A percentile compares a stretch with the other conserved stretches of the same genome.
Conservation (phyloP, 306 rosid species). For the Cucurbita argyrosperma region DNA sequence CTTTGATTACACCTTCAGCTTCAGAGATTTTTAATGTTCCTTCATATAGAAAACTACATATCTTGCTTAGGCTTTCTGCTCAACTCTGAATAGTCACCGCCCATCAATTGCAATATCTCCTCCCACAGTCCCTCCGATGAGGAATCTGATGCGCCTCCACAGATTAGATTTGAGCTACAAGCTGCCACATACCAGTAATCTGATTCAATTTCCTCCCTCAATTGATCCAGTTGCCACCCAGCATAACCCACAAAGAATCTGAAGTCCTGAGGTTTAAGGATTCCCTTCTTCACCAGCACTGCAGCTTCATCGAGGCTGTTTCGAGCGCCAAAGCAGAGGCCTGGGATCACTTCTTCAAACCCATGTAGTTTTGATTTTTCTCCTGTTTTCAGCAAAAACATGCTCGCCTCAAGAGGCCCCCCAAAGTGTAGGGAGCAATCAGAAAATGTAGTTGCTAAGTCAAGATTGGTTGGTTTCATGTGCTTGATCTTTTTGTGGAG, state of each 20-base stretch:
- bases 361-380: conserved; percentile 53
- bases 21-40: neutral
- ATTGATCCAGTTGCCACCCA: conserved; percentile 95
- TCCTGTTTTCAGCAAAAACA: conserved; percentile 63
- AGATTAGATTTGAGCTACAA: conserved; percentile 77
- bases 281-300: conserved; percentile 71
- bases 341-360: conserved; percentile 81
- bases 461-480: conserved; percentile 75
- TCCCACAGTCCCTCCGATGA: conserved; percentile 75
- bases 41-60: conserved; percentile 26
- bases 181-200: conserved; percentile 95
- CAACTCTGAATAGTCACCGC: conserved; percentile 83
- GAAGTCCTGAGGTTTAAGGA: conserved; percentile 71
- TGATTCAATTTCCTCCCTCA: conserved; percentile 86
- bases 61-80: conserved; percentile 97
- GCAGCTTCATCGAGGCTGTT: conserved; percentile 83
- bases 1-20: conserved; percentile 1
- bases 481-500: conserved; percentile 77
- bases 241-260: conserved; percentile 92
- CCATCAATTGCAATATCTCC: conserved; percentile 86
- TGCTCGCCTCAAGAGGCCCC: conserved; percentile 94
- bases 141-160: conserved; percentile 36
- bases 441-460: conserved; percentile 74
- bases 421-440: conserved; percentile 82
- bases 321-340: conserved; percentile 80